These are phyloP conservation scores for Lipomyces kockii DNA, from an alignment of 805 yeast species.

Conservation along the genomic window DNA sequence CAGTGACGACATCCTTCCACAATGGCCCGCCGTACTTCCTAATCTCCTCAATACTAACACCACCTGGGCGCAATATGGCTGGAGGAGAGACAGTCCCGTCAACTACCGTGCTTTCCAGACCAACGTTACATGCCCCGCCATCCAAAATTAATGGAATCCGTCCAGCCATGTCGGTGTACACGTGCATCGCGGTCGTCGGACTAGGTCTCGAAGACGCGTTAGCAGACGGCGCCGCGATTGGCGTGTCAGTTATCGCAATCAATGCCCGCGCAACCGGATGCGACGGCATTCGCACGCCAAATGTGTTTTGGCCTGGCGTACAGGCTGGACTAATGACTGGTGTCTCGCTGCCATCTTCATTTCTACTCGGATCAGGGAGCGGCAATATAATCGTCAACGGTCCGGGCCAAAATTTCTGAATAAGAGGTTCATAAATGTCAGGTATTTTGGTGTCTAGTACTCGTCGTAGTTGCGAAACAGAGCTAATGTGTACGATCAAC, in stretches of 20 bases:
- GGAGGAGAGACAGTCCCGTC: conserved; percentile 90
- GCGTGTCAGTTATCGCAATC: conserved; percentile 80
- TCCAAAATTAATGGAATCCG: conserved; percentile 83
- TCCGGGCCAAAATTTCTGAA: conserved; percentile 90
- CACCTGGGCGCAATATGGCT: conserved; percentile 90
- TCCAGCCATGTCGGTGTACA: conserved; percentile 75
- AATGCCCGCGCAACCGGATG: conserved; percentile 90
- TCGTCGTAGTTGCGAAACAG: conserved; percentile 62
- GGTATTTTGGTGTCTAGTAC: conserved; percentile 56
- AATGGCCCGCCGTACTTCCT: conserved; percentile 62
- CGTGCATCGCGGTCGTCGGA: conserved; percentile 89
- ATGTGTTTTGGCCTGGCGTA: conserved; percentile 86
- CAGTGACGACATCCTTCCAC: conserved; percentile 73
- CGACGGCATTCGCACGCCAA: conserved; percentile 88
- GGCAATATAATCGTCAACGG: conserved; percentile 89
- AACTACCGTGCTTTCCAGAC: conserved; percentile 91
- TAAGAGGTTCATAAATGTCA: conserved; percentile 62
- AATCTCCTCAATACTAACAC: conserved; percentile 81
- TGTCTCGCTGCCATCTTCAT: conserved; percentile 35
- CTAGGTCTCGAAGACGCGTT: conserved; percentile 95
- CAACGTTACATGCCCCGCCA: conserved; percentile 85
- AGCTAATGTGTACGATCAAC: conserved; percentile 84
- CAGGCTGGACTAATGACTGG: conserved; percentile 65
- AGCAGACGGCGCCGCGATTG: conserved; percentile 97
- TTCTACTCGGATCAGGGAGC: conserved; percentile 45